phyloP scores from a whole-genome alignment of 2,329 filamentous ascomycete genomes.

The Fusarium sp. region DNA sequence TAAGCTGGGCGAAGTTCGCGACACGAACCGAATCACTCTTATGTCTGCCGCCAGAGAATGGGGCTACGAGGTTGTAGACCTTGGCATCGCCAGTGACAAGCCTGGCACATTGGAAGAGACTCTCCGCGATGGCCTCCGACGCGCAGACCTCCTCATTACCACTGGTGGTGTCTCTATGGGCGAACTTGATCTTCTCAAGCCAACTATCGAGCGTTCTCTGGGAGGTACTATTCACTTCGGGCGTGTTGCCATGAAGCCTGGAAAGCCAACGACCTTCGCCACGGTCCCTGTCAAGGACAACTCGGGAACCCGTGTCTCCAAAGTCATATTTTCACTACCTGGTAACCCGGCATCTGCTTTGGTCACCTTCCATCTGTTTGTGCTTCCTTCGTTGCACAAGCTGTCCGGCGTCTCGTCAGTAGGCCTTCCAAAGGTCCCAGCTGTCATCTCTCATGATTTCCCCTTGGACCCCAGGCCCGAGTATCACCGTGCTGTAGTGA shows the following conservation, averaged over 20 bases:
- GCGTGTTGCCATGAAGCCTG: constrained; percentile 96
- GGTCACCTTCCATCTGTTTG: constrained; percentile 95
- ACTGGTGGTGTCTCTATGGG: constrained; percentile 98
- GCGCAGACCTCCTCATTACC: constrained; percentile 87
- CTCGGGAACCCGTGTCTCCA: constrained; percentile 70
- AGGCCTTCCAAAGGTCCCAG: constrained; percentile 81
- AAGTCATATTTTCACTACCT: constrained; percentile 89
- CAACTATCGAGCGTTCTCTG: constrained; percentile 90
- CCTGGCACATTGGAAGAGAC: constrained; percentile 81
- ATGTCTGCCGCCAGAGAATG: constrained; percentile 81
- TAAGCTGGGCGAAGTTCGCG: constrained; percentile 86
- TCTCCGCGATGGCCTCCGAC: constrained; percentile 81
- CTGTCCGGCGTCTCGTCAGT: constrained; percentile 77
- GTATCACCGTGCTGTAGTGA: constrained; percentile 89
- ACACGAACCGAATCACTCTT: constrained; percentile 92
- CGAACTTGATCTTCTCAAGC: constrained; percentile 95
- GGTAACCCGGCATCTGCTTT: constrained; percentile 95
- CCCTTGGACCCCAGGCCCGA: constrained; percentile 84
- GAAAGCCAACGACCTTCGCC: constrained; percentile 97
- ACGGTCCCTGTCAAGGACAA: constrained; percentile 80
- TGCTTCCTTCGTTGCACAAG: constrained; percentile 87
- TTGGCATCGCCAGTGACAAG: constrained; percentile 87
- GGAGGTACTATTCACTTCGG: constrained; percentile 97
- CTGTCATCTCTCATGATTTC: constrained; percentile 80
- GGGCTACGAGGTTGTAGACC: constrained; percentile 85